Evolutionary conservation across 805 yeast species (phyloP).

Genomic region (Starmerella potacharoeniae): DNA sequence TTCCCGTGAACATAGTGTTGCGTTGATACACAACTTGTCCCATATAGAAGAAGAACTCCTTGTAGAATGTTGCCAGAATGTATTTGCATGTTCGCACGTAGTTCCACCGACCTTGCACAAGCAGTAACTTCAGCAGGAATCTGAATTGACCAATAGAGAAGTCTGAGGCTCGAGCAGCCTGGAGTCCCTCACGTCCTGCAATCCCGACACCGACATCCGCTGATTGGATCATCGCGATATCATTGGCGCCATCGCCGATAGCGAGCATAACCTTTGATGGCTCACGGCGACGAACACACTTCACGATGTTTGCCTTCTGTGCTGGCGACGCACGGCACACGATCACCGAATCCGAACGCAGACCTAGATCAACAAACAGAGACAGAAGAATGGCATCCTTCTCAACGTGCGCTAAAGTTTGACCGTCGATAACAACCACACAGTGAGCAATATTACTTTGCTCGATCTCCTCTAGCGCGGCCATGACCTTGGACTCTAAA

Average conservation of each 20-base stretch:
- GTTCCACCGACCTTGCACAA: slow-evolving; percentile 95
- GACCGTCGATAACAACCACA: slow-evolving; percentile 93
- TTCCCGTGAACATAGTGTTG: slow-evolving; percentile 79
- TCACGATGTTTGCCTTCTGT: slow-evolving; percentile 85
- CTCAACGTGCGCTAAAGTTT: slow-evolving; percentile 63
- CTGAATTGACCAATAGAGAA: slow-evolving; percentile 92
- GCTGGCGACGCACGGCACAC: slow-evolving; percentile 96
- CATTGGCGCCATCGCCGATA: slow-evolving; percentile 98
- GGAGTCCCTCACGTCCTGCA: slow-evolving; percentile 93
- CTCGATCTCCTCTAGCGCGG: slow-evolving; percentile 62
- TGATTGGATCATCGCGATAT: slow-evolving; percentile 97
- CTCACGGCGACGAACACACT: slow-evolving; percentile 60
- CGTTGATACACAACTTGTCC: slow-evolving; percentile 83
- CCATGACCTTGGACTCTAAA: slow-evolving; percentile 55
- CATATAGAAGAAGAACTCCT: slow-evolving; percentile 79
- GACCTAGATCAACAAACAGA: slow-evolving; percentile 71
- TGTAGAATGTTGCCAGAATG: slow-evolving; percentile 86
- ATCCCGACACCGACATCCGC: slow-evolving; percentile 98
- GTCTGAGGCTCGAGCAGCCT: slow-evolving; percentile 91
- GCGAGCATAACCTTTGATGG: slow-evolving; percentile 74
- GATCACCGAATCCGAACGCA: slow-evolving; percentile 78
- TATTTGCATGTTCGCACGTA: slow-evolving; percentile 86
- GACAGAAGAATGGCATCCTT: slow-evolving; percentile 59
- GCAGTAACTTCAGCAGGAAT: slow-evolving; percentile 62
- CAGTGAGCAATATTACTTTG: slow-evolving; percentile 79